Base-by-base conservation (phyloP, 2,329 filamentous ascomycete genomes). In the Clarireedia hainanense region DNA sequence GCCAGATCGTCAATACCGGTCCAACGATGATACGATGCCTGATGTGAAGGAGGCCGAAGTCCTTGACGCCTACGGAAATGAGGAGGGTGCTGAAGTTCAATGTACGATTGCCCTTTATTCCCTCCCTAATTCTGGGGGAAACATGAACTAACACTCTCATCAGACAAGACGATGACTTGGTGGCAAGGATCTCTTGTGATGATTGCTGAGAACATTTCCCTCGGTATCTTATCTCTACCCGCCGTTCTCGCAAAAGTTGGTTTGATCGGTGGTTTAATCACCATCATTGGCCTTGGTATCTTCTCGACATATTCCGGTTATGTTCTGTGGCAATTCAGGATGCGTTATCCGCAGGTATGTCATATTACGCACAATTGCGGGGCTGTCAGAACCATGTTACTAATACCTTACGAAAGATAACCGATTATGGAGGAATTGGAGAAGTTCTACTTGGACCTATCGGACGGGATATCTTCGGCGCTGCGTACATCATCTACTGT, bases 271-370 rank as follows among this genome's bases (percentile, higher is more conserved):
- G 61, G 60, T 10, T 14, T 81, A 14, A 72, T 84, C 49, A 69
- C 82, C 37, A 75, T 81, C 47, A 58, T 82, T 50, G 65, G 72
- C 20, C 69, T 84, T 10, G 80, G 81, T 24, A 51, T 79, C 26
- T 65, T 84, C 7, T 74, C 81, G 2, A 80, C 76, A n/a, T 84
- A 83, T 64, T 82, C 80, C 2, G 80, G 81, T 47, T 82, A 77
- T 62, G 74, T 84, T 5, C 76, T 85, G 48, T 81, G 79, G 17
- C 76, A 81, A 63, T 81, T 84, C 70, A 81, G 80, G 62, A 68
- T 76, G 53, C 70, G 67, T 45, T 76, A 79, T 63, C 77, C 80
- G 2, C 69, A 75, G 20, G 72, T 83, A 55, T 43, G 52, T 34
- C 30, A 34, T 34, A 34, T 12, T 4, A 34, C 12, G 30, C 30